These are phyloP conservation scores for Elsinoe perseae DNA, from an alignment of 2,329 filamentous ascomycete species.

Conservation along the genomic window DNA sequence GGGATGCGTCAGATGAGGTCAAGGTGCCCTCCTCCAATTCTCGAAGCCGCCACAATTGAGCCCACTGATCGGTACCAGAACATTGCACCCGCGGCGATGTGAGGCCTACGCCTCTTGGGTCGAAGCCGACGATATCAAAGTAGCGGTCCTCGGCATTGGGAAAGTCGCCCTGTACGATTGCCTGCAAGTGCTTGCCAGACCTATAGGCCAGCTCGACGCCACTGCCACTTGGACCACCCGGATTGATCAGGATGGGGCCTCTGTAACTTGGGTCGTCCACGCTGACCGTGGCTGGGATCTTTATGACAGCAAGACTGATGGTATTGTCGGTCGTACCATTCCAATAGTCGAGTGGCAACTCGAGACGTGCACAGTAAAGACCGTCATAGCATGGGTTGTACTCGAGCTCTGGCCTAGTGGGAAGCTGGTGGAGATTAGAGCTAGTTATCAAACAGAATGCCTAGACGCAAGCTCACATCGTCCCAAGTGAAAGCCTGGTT, in stretches of 20 bases:
- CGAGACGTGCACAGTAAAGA: constrained; percentile 43
- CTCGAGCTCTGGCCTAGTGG: constrained; percentile 3
- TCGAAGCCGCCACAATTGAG: constrained; percentile 28
- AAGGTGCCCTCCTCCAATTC: constrained; percentile 31
- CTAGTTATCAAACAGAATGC: neutral
- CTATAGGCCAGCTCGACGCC: constrained; percentile 30
- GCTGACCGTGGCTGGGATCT: constrained; percentile 37
- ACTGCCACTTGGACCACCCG: constrained; percentile 38
- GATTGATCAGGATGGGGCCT: constrained; percentile 38
- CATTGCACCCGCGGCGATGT: constrained; percentile 11
- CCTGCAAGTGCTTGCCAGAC: constrained; percentile 21
- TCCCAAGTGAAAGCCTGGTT: neutral
- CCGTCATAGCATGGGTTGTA: constrained; percentile 36
- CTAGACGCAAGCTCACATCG: neutral
- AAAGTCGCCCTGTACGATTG: constrained; percentile 20
- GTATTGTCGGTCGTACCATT: constrained; percentile 29
- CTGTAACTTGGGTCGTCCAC: constrained; percentile 36
- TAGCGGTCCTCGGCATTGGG: constrained; percentile 25
- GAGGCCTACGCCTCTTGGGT: constrained; percentile 29
- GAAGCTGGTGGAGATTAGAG: neutral
- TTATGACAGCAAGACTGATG: constrained; percentile 40
- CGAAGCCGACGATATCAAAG: constrained; percentile 40
- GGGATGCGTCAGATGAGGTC: constrained; percentile 33
- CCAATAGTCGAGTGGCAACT: constrained; percentile 42
- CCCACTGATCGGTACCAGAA: neutral